Base-by-base conservation (phyloP, 305 asterid genomes). In the Solanum hybrid region DNA sequence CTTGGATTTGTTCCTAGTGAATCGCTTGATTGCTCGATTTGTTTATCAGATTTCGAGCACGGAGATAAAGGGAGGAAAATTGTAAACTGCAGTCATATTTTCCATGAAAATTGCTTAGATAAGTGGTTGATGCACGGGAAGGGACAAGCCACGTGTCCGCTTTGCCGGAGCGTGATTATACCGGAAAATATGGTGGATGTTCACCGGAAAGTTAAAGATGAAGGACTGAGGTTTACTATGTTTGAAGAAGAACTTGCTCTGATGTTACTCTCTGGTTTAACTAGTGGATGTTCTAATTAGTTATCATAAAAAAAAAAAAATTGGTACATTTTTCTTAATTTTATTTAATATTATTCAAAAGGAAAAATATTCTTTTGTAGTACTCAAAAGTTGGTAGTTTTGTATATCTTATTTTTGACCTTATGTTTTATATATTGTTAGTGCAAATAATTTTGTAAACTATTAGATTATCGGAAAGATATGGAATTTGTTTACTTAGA, bases 91-190 rank as follows among this genome's bases (percentile, higher is more conserved):
- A 82, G 33, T 35, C 98, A 95, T 42, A 81, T 35, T 4, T 95
- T 93, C 88, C 96, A 95, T 64, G 85, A 90, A 16, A 82, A 79
- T 39, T 95, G 98, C 79, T 71, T 95, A n/a, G 97, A 94, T 86
- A 92, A 71, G 75, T 95, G 98, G 97, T 84, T 93, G 89, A 57
- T 39, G 86, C 34, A 75, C 9, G 84, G 89, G 4, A 51, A 89
- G 7, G 81, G 88, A 37, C 92, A 88, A 16, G 93, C 92, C 8
- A 93, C 94, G 8, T 95, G 97, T 88, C 98, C 98, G 5, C 89
- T 95, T 64, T 95, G 98, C 89, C 91, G 98, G 90, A 87, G 91
- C 8, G 82, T 73, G 86, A 92, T 95, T 14, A 89, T 93, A 93
- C 93, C 95, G 36, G 90, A 88, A 78, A 83, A 87, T 57, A 67